A percentile compares a stretch with the other conserved stretches of the same genome.
phyloP scores from a whole-genome alignment of 2,329 filamentous ascomycete genomes.

The Aspergillus neotritici region DNA sequence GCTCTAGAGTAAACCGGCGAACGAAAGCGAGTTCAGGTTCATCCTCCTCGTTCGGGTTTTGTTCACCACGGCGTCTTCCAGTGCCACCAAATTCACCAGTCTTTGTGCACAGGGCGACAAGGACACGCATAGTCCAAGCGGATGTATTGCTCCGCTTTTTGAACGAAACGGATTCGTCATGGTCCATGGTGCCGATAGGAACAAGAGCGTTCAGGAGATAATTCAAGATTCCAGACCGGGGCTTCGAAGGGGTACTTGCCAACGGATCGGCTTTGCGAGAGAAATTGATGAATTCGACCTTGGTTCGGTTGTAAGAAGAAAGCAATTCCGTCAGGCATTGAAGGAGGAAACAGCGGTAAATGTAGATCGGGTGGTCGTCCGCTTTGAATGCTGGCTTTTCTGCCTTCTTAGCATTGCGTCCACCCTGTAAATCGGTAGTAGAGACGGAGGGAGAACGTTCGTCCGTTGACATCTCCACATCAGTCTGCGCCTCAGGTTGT shows the following conservation, averaged over 20 bases:
- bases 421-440: conserved; percentile 24
- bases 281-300: conserved; percentile 99
- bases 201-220: conserved; percentile 81
- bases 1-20: conserved; percentile 90
- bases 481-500: conserved; percentile 32
- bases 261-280: conserved; percentile 83
- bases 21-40: conserved; percentile 68
- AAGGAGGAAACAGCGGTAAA: conserved; percentile 91
- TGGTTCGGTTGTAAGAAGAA: conserved; percentile 85
- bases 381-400: conserved; percentile 76
- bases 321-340: conserved; percentile 88
- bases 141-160: conserved; percentile 87
- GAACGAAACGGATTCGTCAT: conserved; percentile 66
- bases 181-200: conserved; percentile 59
- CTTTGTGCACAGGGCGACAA: conserved; percentile 82
- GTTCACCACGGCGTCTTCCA: conserved; percentile 47
- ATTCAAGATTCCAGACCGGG: conserved; percentile 84
- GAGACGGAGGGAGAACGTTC: conserved; percentile 32
- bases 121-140: conserved; percentile 74
- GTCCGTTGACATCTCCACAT: conserved; percentile 48
- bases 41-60: conserved; percentile 33
- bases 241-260: conserved; percentile 84
- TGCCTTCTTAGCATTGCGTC: conserved; percentile 53
- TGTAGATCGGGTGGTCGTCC: conserved; percentile 90
- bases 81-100: conserved; percentile 70